These are phyloP conservation scores for Trifolium repens DNA, from an alignment of 306 rosid genomes.

Conservation along the genomic window DNA sequence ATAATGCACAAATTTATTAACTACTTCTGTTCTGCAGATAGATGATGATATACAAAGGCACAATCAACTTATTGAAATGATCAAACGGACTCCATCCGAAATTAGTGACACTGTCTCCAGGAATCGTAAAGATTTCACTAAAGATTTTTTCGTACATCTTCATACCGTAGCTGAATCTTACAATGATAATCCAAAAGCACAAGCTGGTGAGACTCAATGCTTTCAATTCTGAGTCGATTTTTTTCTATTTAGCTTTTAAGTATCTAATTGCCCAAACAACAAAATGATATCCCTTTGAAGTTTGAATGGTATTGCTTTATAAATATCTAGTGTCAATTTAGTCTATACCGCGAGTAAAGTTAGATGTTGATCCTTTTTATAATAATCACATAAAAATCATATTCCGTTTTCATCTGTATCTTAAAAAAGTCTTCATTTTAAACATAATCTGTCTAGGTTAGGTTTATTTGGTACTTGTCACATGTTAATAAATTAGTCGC, in stretches of 20 bases:
- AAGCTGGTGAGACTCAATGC: constrained; percentile 66
- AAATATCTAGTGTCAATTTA: not conserved
- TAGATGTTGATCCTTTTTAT: constrained; percentile 7
- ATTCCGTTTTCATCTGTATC: not conserved
- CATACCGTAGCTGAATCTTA: constrained; percentile 70
- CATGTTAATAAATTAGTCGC: constrained; percentile 27
- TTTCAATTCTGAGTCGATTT: constrained; percentile 18
- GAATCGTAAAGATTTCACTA: constrained; percentile 76
- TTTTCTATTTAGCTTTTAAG: constrained; percentile 30
- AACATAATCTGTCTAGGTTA: constrained; percentile 15
- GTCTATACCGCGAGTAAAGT: not conserved
- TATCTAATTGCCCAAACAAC: constrained; percentile 3
- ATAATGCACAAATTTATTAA: constrained; percentile 11
- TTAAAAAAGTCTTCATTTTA: constrained; percentile 3
- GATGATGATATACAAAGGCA: constrained; percentile 85
- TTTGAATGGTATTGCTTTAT: constrained; percentile 11
- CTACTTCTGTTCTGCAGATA: constrained; percentile 52
- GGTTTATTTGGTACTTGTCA: constrained; percentile 15
- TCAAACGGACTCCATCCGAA: constrained; percentile 54
- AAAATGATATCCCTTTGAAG: constrained; percentile 10
- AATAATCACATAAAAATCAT: constrained; percentile 6
- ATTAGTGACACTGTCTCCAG: constrained; percentile 62
- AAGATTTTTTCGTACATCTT: constrained; percentile 84
- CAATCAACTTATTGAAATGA: constrained; percentile 59
- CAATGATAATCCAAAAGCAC: constrained; percentile 55